Evolutionary conservation across 2,329 filamentous ascomycete genomes (phyloP), one percentile per base, ranked within the genome.

Genomic region (Pseudogymnoascus sp.): DNA sequence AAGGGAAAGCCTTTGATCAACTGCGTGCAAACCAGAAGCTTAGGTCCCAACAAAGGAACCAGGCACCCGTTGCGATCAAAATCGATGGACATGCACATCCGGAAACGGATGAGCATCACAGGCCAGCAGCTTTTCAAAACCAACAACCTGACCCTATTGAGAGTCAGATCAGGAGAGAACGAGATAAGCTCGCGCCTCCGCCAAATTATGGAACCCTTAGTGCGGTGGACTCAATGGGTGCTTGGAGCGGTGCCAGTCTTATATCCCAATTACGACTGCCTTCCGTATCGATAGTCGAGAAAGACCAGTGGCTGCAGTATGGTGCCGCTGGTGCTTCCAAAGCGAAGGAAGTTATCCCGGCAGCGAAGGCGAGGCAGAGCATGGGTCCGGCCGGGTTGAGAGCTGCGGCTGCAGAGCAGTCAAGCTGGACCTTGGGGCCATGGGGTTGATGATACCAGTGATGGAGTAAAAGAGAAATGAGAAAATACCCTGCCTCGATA

Each of bases 191-290:
- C 11, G 77, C 70, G 62, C 78, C 76, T 53, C 75, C 72, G 3
- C 65, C 72, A 4, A 71, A 84, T 1, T 82, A 84, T 40, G 88
- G 88, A 1, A 76, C 79, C 28, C 77, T 92, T 40, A 81, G 89
- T 25, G 87, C 82, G 2, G 77, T 91, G 1, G 85, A 90, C 65
- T 86, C 87, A 0, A 75, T 93, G 1, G 90, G 90, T 0, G 78
- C 89, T 1, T 93, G 89, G 89, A 82, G 84, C 18, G 90, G 90
- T 9, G 89, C 86, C 2, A 91, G 88, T 72, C 71, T 93, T 62
- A 76, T 89, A 16, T 83, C 87, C 2, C 84, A 88, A 67, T 77
- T 92, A 64, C 88, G 87, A 63, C 79, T 91, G 3, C 83, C 85
- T 37, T 85, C 88, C 1, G 81, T 90, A 61, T 87, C 88, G 1